A percentile compares a stretch with the other conserved stretches of the same genome.
Evolutionary conservation across 345 rosid genomes (phyloP).

Genomic region (Euclidium syriacum): DNA sequence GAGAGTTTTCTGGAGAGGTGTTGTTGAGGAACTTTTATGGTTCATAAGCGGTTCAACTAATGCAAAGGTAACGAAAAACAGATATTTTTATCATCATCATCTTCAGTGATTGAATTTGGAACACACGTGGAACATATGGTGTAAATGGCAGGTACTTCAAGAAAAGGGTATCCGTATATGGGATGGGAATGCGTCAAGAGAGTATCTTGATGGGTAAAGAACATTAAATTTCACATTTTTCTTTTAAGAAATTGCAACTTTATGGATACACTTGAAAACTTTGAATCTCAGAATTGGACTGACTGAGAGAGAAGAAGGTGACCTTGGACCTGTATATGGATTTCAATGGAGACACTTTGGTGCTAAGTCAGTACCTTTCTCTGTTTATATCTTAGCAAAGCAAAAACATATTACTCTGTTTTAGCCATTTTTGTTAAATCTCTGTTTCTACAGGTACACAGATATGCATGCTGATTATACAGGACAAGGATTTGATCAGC

Average conservation of each 20-base stretch:
- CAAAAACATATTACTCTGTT: neutral
- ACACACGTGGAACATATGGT: neutral
- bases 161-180: conserved; percentile 89
- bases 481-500: conserved; percentile 95
- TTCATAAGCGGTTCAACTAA: conserved; percentile 93
- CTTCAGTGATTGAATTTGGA: neutral
- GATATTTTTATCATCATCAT: neutral
- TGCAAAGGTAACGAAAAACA: conserved; percentile 63
- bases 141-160: conserved; percentile 67
- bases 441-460: conserved; percentile 53
- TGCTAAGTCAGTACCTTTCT: conserved; percentile 57
- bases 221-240: neutral
- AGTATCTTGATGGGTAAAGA: conserved; percentile 80
- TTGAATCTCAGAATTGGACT: conserved; percentile 60
- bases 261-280: neutral
- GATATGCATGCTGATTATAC: conserved; percentile 94
- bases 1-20: conserved; percentile 99
- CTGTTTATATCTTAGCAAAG: neutral
- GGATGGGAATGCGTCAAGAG: conserved; percentile 97
- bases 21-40: conserved; percentile 98
- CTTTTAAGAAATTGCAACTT: neutral
- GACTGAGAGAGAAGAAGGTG: conserved; percentile 85
- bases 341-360: conserved; percentile 99
- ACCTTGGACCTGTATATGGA: conserved; percentile 93
- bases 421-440: neutral